These are phyloP conservation scores for Neurospora intermedia DNA, from an alignment of 495 filamentous ascomycete genomes.

Conservation along the genomic window DNA sequence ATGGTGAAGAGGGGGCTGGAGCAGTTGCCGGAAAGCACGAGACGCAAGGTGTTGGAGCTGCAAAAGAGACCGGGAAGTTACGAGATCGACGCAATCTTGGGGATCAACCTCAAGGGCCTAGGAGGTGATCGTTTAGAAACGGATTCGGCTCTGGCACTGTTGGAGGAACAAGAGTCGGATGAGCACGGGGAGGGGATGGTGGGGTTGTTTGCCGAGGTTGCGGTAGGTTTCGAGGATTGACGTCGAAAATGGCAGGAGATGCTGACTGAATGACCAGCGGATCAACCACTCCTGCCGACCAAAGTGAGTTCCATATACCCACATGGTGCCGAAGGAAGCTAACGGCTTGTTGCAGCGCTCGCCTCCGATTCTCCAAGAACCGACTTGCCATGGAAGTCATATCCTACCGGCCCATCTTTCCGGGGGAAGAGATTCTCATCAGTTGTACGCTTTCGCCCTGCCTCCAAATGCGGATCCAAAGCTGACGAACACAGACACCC, in stretches of 20 bases:
- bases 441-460: constrained; percentile 20
- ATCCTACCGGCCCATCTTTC: constrained; percentile 26
- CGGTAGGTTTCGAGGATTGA: constrained; percentile 17
- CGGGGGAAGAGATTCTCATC: constrained; percentile 31
- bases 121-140: neutral
- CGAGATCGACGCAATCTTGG: constrained; percentile 29
- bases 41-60: constrained; percentile 2
- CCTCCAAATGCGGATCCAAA: neutral
- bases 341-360: constrained; percentile 18
- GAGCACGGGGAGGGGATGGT: neutral
- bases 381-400: constrained; percentile 28
- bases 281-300: constrained; percentile 34
- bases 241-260: neutral
- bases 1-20: constrained; percentile 24
- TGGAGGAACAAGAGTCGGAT: neutral
- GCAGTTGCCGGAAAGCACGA: constrained; percentile 24
- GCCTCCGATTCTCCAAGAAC: constrained; percentile 24
- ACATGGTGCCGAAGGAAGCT: neutral
- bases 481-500: constrained; percentile 16
- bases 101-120: constrained; percentile 29
- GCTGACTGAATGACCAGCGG: constrained; percentile 16
- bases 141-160: neutral
- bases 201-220: constrained; percentile 26
- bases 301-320: constrained; percentile 21
- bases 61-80: constrained; percentile 17